These are phyloP conservation scores for Saccharum hybrid DNA, from an alignment of 202 grass and related monocot species.

Conservation along the genomic window DNA sequence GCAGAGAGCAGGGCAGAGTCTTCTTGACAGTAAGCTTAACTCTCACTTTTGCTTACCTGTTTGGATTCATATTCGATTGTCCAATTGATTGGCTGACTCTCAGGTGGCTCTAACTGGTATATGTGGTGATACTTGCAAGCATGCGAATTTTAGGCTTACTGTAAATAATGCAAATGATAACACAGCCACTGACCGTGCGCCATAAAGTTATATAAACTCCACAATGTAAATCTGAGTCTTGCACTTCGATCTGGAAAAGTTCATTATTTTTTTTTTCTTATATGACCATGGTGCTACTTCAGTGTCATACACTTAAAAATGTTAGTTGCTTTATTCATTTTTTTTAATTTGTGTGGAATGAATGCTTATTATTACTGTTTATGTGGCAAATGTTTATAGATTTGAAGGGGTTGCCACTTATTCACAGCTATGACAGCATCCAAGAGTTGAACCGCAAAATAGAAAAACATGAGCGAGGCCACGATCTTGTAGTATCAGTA, in stretches of 20 bases:
- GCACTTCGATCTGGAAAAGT: neutral
- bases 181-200: neutral
- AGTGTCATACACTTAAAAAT: slow-evolving; percentile 18
- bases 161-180: neutral
- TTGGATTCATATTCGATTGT: slow-evolving; percentile 4
- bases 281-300: slow-evolving; percentile 11
- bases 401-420: slow-evolving; percentile 84
- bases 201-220: slow-evolving; percentile 7
- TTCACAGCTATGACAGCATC: slow-evolving; percentile 96
- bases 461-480: slow-evolving; percentile 72
- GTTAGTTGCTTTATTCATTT: slow-evolving; percentile 20
- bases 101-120: neutral
- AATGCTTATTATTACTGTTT: slow-evolving; percentile 39
- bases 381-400: slow-evolving; percentile 48
- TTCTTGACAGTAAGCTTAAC: slow-evolving; percentile 76
- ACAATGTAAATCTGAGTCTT: slow-evolving; percentile 18
- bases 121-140: neutral
- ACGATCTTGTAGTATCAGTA: slow-evolving; percentile 94
- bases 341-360: slow-evolving; percentile 17
- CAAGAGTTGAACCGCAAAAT: slow-evolving; percentile 87
- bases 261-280: slow-evolving; percentile 7
- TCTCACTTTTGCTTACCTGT: neutral
- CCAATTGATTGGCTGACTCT: slow-evolving; percentile 23
- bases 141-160: slow-evolving; percentile 7
- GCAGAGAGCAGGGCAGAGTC: slow-evolving; percentile 90